phyloP scores from a whole-genome alignment of 441 rosid genomes.

The Cnidoscolus chayamansa region DNA sequence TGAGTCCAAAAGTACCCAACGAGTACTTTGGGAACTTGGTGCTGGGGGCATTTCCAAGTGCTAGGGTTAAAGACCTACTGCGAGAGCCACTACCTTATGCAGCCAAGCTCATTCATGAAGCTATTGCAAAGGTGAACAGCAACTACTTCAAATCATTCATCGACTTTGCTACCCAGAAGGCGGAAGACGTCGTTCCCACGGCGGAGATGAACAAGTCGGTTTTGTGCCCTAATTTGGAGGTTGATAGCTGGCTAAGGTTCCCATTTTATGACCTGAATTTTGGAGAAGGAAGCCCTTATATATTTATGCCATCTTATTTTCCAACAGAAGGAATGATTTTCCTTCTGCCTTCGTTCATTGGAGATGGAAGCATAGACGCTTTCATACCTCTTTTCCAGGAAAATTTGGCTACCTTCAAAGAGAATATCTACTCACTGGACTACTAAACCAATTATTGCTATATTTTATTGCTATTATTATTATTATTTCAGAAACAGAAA shows the following conservation, averaged over 20 bases:
- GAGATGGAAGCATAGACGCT: constrained; percentile 22
- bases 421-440: not conserved
- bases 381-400: constrained; percentile 11
- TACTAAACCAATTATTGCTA: not conserved
- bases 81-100: constrained; percentile 12
- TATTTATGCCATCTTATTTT: constrained; percentile 19
- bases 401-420: not conserved
- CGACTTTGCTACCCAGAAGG: constrained; percentile 15
- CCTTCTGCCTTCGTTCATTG: constrained; percentile 10
- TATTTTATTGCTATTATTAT: too few relatives aligned
- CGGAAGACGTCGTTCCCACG: not conserved
- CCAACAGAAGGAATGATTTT: constrained; percentile 17
- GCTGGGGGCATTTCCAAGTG: constrained; percentile 14
- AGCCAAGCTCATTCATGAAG: constrained; percentile 12
- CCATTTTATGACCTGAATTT: constrained; percentile 24
- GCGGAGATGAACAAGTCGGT: not conserved
- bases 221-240: constrained; percentile 17
- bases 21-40: constrained; percentile 26
- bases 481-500: too few relatives aligned
- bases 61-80: constrained; percentile 14
- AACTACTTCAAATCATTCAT: constrained; percentile 19
- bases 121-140: constrained; percentile 8
- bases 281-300: constrained; percentile 14
- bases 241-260: constrained; percentile 23
- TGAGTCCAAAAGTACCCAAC: constrained; percentile 16